Base-by-base conservation (phyloP, 2,329 filamentous ascomycete genomes). In the Claviceps paspali region DNA sequence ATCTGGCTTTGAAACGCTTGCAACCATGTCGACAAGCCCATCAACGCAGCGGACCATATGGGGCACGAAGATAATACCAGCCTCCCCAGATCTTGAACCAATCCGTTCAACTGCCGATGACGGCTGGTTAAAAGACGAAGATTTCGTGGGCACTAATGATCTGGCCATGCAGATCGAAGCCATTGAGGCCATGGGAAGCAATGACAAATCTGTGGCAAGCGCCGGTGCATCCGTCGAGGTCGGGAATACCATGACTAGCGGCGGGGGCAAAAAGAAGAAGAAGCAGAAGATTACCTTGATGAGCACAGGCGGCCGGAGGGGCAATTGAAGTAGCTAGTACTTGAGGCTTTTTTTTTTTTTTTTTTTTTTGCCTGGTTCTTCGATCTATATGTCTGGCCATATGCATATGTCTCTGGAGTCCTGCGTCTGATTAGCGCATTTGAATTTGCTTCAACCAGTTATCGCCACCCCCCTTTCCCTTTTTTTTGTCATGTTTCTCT, bases 91-190 rank as follows among this genome's bases (percentile, higher is more conserved):
- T 9, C 49, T 75, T 21, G 57, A 57, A 21, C 53, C 66, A 3
- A 43, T 58, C 1, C 41, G 36, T n/a, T 9, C 48, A 54, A 41
- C 42, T 4, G 39, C 37, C 8, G 75, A 86, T 43, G 87, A 95
- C 53, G 88, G 87, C 0, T 95, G 87, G 87, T 63, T 88, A 12
- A 78, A 82, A 48, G 84, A 79, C 2, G 83, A 93, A 49, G 77
- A 80, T 40, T 74, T 94, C 39, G 54, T 93, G 12, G 64, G 59
- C 1, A 61, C 62, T 4, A 68, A 73, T 2, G 79, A 85, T 38
- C 50, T 78, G 5, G 64, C 70, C 11, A 54, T 68, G 49, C 72
- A 77, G 53, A 63, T 77, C 49, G 67, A 76, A 48, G 70, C 70
- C 2, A 52, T 73, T 37, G 54, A 66, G 15, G 43, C 67, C 34